Conservation (phyloP, 73 alveolate genomes). For the Halteria grandinella region DNA sequence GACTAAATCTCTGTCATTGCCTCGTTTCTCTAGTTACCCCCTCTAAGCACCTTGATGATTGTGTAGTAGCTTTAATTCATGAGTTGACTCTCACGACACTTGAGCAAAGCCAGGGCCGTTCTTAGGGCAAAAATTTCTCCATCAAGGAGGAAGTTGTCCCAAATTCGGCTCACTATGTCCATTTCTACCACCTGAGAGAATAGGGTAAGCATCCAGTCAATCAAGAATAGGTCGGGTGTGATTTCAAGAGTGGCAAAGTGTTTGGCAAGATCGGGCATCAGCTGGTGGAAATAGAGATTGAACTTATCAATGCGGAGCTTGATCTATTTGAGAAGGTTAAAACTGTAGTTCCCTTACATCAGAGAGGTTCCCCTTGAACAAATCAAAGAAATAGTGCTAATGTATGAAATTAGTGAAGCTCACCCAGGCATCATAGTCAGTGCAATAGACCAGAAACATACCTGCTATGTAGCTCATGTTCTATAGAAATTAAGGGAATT, state of each 20-base stretch:
- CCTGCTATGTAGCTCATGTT: slow-evolving; percentile 68
- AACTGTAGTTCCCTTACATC: slow-evolving; percentile 29
- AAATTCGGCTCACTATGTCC: slow-evolving; percentile 78
- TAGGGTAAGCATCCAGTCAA: slow-evolving; percentile 85
- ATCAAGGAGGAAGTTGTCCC: slow-evolving; percentile 91
- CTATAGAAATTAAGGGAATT: slow-evolving; percentile 51
- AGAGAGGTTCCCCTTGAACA: slow-evolving; percentile 76
- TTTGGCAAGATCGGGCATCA: slow-evolving; percentile 73
- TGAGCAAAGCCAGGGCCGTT: slow-evolving; percentile 67
- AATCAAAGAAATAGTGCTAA: slow-evolving; percentile 75
- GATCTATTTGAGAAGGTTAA: slow-evolving; percentile 22
- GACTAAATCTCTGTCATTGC: too few relatives aligned
- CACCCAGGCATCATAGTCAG: slow-evolving; percentile 79
- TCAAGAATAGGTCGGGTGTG: slow-evolving; percentile 77
- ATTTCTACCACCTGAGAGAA: slow-evolving; percentile 72
- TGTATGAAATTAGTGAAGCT: slow-evolving; percentile 81
- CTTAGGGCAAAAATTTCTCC: slow-evolving; percentile 87
- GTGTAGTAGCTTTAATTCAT: slow-evolving; percentile 62
- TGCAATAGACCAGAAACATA: slow-evolving; percentile 71
- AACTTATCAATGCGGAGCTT: slow-evolving; percentile 78
- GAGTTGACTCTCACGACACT: slow-evolving; percentile 54
- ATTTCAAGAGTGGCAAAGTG: slow-evolving; percentile 83
- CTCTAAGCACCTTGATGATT: slow-evolving; percentile 63
- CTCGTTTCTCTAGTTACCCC: too few relatives aligned
- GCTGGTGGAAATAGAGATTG: slow-evolving; percentile 67